Base-by-base conservation (phyloP, 768 basidiomycete genomes). In the Kwoniella shandongensis region DNA sequence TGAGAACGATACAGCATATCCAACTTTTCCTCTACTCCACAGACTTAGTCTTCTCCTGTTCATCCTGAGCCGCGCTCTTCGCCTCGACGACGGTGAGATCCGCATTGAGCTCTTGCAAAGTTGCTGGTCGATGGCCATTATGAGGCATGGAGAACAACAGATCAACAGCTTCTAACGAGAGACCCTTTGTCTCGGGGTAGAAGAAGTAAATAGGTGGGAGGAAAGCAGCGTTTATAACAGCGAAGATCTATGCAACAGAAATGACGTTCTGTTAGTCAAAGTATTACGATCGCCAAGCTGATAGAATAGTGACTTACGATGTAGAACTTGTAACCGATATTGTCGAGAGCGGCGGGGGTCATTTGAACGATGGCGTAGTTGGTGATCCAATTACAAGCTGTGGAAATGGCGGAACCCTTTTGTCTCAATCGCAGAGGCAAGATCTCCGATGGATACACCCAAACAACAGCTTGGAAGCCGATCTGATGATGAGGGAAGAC, bases 401-500 rank as follows among this genome's bases (percentile, higher is more conserved):
- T 63, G 4, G 57, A 42, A 17, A 63, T 55, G 20, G 52, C 41
- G 15, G 56, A 32, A 13, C 67, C 67, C 30, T 65, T 65, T n/a
- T 48, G 47, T 23, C 67, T 41, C 35, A 59, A 50, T 22, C 53
- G 36, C 12, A 69, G 48, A 17, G 67, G 67, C 7, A 49, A 26
- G 58, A 69, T 65, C 54, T 69, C 67, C 20, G 67, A 56, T 3
- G 63, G 42, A 49, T 69, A 69, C 7, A 52, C 46, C 67, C 67
- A 69, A 15, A 69, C 67, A 15, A 44, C n/a, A 25, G 26, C 35
- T 41, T 32, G 32, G 32, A 32, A 32, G 13, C 32, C 32, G 36
- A 52, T 46, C 32, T 32, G n/a, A n/a, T n/a, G n/a, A n/a, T n/a
- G n/a, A n/a, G n/a, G n/a, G n/a, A n/a, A n/a, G n/a, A n/a, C n/a